Conservation (phyloP, 192 early-diverging fungal species). For the Gigaspora rosea region DNA sequence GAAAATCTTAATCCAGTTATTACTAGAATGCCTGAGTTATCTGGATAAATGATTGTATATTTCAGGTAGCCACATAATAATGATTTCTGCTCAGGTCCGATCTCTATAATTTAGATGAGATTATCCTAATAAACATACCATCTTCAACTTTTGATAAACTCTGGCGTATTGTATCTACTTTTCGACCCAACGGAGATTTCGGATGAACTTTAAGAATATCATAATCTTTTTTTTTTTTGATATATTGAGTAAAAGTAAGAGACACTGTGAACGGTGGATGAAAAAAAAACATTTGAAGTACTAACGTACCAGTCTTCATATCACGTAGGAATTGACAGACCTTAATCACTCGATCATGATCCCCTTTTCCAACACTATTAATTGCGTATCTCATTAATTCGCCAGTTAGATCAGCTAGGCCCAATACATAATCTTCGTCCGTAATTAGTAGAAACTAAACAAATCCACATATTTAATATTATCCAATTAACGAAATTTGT, state of each 20-base stretch:
- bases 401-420: conserved; percentile 63
- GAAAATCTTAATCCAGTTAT: no score
- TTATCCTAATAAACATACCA: conserved; percentile 26
- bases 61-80: no score
- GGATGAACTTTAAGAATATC: conserved; percentile 13
- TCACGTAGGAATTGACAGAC: conserved; percentile 40
- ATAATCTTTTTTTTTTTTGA: conserved; percentile 33
- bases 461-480: background rate
- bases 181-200: conserved; percentile 16
- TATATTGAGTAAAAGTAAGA: background rate
- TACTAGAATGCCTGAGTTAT: no score
- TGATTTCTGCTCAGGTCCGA: no score
- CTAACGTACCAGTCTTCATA: conserved; percentile 33
- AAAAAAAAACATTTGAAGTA: no score
- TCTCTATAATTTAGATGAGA: background rate
- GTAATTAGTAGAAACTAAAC: conserved; percentile 46
- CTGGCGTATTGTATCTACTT: conserved; percentile 36
- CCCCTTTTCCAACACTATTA: conserved; percentile 48
- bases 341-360: conserved; percentile 33
- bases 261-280: background rate
- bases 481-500: background rate
- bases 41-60: no score
- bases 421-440: conserved; percentile 55
- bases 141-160: conserved; percentile 49
- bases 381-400: conserved; percentile 62